A percentile compares a stretch with the other conserved stretches of the same genome.
phyloP scores from a whole-genome alignment of 768 basidiomycete genomes.

The Porpolomopsis calyptriformis region DNA sequence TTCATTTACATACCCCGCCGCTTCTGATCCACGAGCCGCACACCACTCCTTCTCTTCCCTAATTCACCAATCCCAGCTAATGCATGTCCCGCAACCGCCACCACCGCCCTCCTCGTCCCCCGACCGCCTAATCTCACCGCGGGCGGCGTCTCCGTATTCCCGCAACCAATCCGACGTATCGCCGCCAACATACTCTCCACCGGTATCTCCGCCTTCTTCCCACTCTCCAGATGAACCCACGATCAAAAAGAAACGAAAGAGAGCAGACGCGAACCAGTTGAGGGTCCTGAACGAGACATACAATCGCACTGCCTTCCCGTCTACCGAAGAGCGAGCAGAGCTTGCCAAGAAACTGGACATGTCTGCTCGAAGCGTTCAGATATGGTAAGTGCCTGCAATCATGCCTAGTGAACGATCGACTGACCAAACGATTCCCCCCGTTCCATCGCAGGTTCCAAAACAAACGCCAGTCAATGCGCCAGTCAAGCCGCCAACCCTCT shows the following conservation, averaged over 20 bases:
- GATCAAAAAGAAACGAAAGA: conserved; percentile 82
- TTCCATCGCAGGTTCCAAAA: conserved; percentile 66
- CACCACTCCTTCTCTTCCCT: conserved; percentile 20
- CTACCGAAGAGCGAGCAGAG: conserved; percentile 74
- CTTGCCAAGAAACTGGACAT: conserved; percentile 71
- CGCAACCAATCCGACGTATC: conserved; percentile 25
- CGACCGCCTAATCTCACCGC: conserved; percentile 26
- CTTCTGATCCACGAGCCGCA: conserved; percentile 14
- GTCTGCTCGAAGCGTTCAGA: conserved; percentile 78
- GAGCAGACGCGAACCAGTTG: conserved; percentile 70
- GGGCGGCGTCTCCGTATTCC: conserved; percentile 35
- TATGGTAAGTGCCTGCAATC: conserved; percentile 45
- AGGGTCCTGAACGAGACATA: conserved; percentile 76
- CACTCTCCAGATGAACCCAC: conserved; percentile 49
- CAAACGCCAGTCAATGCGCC: conserved; percentile 74
- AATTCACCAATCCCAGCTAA: conserved; percentile 18
- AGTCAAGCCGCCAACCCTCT: conserved; percentile 59
- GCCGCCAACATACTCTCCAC: conserved; percentile 45
- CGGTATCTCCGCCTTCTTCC: conserved; percentile 37
- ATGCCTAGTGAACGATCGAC: conserved; percentile 12
- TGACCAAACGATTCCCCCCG: conserved; percentile 14
- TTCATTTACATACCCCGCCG: conserved; percentile 31
- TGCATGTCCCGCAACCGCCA: conserved; percentile 15
- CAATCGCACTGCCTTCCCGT: conserved; percentile 73
- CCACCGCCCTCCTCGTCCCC: conserved; percentile 13